Conservation (phyloP, 441 rosid genomes). For the Adansonia grandidieri region DNA sequence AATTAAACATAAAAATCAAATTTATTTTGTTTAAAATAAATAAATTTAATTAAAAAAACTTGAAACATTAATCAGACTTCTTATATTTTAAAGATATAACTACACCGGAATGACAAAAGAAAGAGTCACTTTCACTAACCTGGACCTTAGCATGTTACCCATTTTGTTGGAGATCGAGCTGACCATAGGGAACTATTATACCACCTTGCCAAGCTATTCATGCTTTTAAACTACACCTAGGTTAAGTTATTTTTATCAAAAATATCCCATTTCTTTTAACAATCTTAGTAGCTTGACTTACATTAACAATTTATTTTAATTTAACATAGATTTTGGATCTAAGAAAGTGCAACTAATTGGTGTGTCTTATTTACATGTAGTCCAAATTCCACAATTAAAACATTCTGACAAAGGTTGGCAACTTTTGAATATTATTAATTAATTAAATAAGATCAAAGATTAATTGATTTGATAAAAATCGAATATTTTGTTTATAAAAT, state of each 20-base stretch:
- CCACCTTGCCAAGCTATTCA: background rate
- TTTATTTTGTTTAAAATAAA: too few relatives aligned
- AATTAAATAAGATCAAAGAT: background rate
- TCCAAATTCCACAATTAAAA: background rate
- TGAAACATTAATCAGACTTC: too few relatives aligned
- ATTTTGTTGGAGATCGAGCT: background rate
- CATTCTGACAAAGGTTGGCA: background rate
- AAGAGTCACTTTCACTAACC: background rate
- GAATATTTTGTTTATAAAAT: too few relatives aligned
- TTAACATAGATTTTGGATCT: background rate
- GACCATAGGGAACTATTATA: background rate
- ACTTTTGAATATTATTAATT: background rate
- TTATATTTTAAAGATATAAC: too few relatives aligned
- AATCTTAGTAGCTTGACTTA: background rate
- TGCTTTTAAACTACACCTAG: background rate
- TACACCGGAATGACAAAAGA: background rate
- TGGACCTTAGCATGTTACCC: background rate
- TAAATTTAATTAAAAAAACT: too few relatives aligned
- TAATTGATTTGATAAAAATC: too few relatives aligned
- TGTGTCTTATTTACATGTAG: background rate
- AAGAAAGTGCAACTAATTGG: background rate
- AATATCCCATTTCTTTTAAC: background rate
- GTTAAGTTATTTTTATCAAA: background rate
- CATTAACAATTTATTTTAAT: background rate
- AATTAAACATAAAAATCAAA: too few relatives aligned